Evolutionary conservation across 768 basidiomycete species (phyloP).

Genomic region (Amanita jacksonii): DNA sequence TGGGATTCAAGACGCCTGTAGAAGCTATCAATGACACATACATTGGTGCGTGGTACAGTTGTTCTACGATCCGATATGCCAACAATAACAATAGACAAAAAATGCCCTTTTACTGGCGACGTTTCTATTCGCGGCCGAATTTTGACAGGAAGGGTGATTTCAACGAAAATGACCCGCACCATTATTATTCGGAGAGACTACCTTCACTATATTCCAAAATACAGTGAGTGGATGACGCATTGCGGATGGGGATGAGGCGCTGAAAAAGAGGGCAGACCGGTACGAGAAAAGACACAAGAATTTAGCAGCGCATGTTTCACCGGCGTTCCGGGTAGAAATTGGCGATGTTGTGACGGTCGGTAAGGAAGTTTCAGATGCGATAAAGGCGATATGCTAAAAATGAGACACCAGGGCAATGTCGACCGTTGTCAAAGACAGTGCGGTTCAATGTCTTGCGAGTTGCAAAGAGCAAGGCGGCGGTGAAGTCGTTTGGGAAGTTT

Average conservation of each 20-base stretch:
- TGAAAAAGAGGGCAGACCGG: constrained; percentile 51
- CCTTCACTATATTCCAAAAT: constrained; percentile 97
- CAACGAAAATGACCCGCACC: constrained; percentile 99
- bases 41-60: constrained; percentile 57
- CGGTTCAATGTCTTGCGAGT: constrained; percentile 99
- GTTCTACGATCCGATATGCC: neutral
- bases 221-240: constrained; percentile 53
- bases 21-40: constrained; percentile 96
- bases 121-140: constrained; percentile 99
- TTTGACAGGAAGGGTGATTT: constrained; percentile 93
- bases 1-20: constrained; percentile 92
- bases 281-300: constrained; percentile 99
- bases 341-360: constrained; percentile 95
- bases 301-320: constrained; percentile 92
- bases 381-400: neutral
- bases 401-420: constrained; percentile 74
- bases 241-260: neutral
- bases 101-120: constrained; percentile 97
- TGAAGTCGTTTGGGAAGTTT: constrained; percentile 95
- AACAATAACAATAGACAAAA: constrained; percentile 71
- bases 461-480: constrained; percentile 82
- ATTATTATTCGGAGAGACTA: constrained; percentile 94
- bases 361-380: constrained; percentile 31
- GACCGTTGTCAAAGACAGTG: constrained; percentile 97
- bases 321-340: constrained; percentile 95